Evolutionary conservation across 495 filamentous ascomycete species (phyloP).

Genomic region (Aspergillus kassunensis): DNA sequence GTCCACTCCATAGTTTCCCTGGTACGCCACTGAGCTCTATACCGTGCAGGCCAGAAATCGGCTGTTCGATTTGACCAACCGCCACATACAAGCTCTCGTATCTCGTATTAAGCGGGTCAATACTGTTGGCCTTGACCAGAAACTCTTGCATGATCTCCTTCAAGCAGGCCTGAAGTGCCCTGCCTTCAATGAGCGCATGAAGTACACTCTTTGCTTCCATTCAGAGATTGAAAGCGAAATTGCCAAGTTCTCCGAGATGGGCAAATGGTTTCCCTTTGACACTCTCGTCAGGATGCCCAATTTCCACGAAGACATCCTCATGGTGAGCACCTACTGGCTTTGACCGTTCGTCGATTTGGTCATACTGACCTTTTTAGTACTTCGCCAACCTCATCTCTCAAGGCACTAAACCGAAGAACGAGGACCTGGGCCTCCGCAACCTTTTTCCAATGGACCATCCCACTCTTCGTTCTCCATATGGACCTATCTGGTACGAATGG

Average conservation of each 20-base stretch:
- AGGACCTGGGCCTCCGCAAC: slow-evolving; percentile 14
- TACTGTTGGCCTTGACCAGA: slow-evolving; percentile 45
- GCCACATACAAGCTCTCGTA: slow-evolving; percentile 47
- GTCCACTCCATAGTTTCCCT: slow-evolving; percentile 53
- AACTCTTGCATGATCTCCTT: slow-evolving; percentile 55
- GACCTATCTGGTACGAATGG: slow-evolving; percentile 32
- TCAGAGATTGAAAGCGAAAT: slow-evolving; percentile 20
- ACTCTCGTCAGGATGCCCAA: slow-evolving; percentile 28
- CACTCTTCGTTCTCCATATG: slow-evolving; percentile 23
- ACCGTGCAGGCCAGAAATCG: slow-evolving; percentile 59
- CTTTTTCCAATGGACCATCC: slow-evolving; percentile 15
- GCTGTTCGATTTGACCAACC: slow-evolving; percentile 49
- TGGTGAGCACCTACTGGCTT: slow-evolving; percentile 17
- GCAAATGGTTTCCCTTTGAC: slow-evolving; percentile 37
- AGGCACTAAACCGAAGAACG: slow-evolving; percentile 11
- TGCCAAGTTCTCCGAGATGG: slow-evolving; percentile 16
- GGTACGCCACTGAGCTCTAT: slow-evolving; percentile 59
- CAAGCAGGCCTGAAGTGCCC: slow-evolving; percentile 56
- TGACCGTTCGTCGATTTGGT: neutral
- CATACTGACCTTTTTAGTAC: slow-evolving; percentile 18
- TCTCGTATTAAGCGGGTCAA: slow-evolving; percentile 29
- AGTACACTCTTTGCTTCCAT: slow-evolving; percentile 26
- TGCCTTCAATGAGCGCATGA: slow-evolving; percentile 60
- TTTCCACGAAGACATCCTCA: slow-evolving; percentile 24
- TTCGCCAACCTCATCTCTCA: slow-evolving; percentile 29